Conservation (phyloP, 2,329 filamentous ascomycete species). For the Ophiostoma angusticollis region DNA sequence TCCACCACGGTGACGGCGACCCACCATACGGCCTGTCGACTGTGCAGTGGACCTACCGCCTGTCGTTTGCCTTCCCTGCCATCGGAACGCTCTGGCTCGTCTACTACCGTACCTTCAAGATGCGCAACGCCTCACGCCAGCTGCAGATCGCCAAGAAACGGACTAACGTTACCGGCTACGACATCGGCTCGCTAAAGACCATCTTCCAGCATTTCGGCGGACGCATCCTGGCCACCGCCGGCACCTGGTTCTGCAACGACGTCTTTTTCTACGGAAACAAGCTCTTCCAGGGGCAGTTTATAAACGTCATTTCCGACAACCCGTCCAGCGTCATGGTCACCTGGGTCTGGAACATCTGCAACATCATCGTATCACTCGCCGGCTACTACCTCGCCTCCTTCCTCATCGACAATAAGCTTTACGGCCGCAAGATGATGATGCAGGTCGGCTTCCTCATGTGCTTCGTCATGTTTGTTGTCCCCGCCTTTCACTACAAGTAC, state of each 20-base stretch:
- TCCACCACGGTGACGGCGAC: conserved; percentile 65
- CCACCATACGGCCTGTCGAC: conserved; percentile 67
- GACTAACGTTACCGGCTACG: conserved; percentile 80
- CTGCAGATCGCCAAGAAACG: conserved; percentile 75
- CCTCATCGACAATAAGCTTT: conserved; percentile 90
- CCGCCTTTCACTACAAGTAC: conserved; percentile 78
- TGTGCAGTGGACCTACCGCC: conserved; percentile 80
- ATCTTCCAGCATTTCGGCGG: conserved; percentile 76
- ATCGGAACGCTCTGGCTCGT: conserved; percentile 86
- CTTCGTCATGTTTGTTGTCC: conserved; percentile 87
- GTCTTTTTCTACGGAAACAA: conserved; percentile 83
- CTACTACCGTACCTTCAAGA: conserved; percentile 93
- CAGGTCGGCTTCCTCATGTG: conserved; percentile 85
- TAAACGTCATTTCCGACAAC: conserved; percentile 15
- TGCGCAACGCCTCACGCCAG: conserved; percentile 77
- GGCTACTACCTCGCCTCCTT: conserved; percentile 88
- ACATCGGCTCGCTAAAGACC: conserved; percentile 65
- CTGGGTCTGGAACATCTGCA: conserved; percentile 89
- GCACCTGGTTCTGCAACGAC: conserved; percentile 90
- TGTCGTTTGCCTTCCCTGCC: conserved; percentile 85
- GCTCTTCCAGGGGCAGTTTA: conserved; percentile 16
- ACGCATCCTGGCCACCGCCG: conserved; percentile 74
- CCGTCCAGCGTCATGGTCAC: conserved; percentile 58
- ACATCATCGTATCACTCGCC: conserved; percentile 70
- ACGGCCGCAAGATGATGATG: conserved; percentile 93